These are phyloP conservation scores for Penicillium corylophilum DNA, from an alignment of 2,329 filamentous ascomycete species.

Conservation along the genomic window DNA sequence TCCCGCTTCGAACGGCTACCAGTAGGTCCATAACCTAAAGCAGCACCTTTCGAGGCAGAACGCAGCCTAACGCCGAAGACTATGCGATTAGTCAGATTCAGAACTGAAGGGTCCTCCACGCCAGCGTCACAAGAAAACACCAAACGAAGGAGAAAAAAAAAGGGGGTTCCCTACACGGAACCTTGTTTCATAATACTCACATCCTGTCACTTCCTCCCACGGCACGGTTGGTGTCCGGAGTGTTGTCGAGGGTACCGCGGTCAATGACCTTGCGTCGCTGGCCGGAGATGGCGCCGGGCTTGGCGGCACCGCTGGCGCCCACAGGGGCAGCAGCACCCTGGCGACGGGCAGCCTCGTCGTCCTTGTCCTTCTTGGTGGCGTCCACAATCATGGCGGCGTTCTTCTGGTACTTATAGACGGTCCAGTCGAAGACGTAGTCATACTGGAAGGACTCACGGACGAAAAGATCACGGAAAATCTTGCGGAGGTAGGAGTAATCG, in stretches of 20 bases:
- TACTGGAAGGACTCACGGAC: slow-evolving; percentile 99
- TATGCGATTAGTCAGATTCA: slow-evolving; percentile 76
- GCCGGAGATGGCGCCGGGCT: slow-evolving; percentile 72
- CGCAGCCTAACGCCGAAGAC: slow-evolving; percentile 83
- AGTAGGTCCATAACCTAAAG: slow-evolving; percentile 49
- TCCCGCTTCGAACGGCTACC: slow-evolving; percentile 55
- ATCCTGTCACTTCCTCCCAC: slow-evolving; percentile 86
- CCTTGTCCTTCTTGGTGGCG: slow-evolving; percentile 69
- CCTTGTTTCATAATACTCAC: slow-evolving; percentile 77
- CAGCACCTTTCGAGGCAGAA: slow-evolving; percentile 73
- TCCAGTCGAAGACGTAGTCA: slow-evolving; percentile 99
- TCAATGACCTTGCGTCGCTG: slow-evolving; percentile 82
- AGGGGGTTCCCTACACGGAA: slow-evolving; percentile 80
- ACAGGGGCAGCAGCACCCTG: slow-evolving; percentile 61
- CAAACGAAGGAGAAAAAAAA: slow-evolving; percentile 77
- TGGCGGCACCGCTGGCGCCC: slow-evolving; percentile 59
- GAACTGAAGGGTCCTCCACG: slow-evolving; percentile 66
- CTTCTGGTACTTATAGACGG: slow-evolving; percentile 99
- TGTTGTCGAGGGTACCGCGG: slow-evolving; percentile 65
- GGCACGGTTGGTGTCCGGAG: slow-evolving; percentile 71
- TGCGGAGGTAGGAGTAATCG: slow-evolving; percentile 98
- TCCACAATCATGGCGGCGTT: slow-evolving; percentile 93
- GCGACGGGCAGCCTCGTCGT: slow-evolving; percentile 69
- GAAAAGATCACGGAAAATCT: slow-evolving; percentile 99
- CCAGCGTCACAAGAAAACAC: slow-evolving; percentile 73